These are phyloP conservation scores for Erodium moschatum DNA, from an alignment of 441 rosid species.

Conservation along the genomic window DNA sequence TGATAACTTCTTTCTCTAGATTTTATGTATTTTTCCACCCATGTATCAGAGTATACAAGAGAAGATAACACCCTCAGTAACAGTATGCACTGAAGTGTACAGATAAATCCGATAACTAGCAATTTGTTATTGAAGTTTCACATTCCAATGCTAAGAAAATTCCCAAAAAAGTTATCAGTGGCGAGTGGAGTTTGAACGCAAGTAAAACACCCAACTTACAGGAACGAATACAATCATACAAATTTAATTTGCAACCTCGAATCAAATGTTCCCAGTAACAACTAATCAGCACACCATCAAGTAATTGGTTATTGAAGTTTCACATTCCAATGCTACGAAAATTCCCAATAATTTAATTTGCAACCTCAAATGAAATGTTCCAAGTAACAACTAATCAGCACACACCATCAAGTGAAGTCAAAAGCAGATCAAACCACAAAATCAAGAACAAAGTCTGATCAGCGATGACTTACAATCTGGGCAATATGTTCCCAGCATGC, in stretches of 20 bases:
- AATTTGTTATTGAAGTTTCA: background rate
- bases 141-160: background rate
- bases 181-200: background rate
- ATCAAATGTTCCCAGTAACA: background rate
- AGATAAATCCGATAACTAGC: background rate
- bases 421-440: background rate
- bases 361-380: slow-evolving; percentile 1
- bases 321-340: no score
- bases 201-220: background rate
- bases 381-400: background rate
- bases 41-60: background rate
- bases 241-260: no score
- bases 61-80: background rate
- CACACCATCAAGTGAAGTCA: background rate
- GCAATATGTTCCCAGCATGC: slow-evolving; percentile 64
- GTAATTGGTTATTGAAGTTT: no score
- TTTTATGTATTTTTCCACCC: background rate
- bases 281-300: background rate
- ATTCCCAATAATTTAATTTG: background rate
- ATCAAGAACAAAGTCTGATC: background rate
- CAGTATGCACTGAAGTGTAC: background rate
- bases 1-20: background rate
- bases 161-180: background rate
- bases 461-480: slow-evolving; percentile 38
- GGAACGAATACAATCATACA: background rate